These are phyloP conservation scores for Aspergillus ostianus DNA, from an alignment of 495 filamentous ascomycete genomes.

Conservation along the genomic window DNA sequence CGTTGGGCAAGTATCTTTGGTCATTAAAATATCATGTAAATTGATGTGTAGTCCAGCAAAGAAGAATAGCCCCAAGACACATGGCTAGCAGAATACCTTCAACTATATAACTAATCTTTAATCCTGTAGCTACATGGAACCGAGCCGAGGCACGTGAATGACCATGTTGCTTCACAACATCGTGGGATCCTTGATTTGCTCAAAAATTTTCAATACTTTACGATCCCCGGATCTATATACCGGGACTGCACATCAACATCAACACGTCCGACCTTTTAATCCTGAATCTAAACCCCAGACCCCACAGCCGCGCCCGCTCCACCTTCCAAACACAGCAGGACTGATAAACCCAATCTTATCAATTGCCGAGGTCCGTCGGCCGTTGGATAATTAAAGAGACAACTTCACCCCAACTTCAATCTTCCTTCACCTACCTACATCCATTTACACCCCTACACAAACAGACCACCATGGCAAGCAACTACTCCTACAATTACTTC, in stretches of 20 bases:
- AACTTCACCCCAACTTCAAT: background rate
- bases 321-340: too few relatives aligned
- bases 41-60: background rate
- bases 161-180: conserved; percentile 9
- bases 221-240: background rate
- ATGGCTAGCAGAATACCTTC: background rate
- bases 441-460: background rate
- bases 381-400: background rate
- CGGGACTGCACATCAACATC: too few relatives aligned
- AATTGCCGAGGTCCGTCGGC: too few relatives aligned
- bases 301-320: too few relatives aligned
- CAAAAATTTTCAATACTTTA: background rate
- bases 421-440: background rate
- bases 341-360: too few relatives aligned
- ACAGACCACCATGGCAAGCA: conserved; percentile 15
- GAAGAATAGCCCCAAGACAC: too few relatives aligned
- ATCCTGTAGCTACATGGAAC: background rate
- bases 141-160: conserved; percentile 23
- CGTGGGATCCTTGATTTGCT: background rate
- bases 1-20: too few relatives aligned
- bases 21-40: too few relatives aligned
- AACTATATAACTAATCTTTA: too few relatives aligned
- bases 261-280: too few relatives aligned
- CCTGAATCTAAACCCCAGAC: background rate
- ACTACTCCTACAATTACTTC: conserved; percentile 66